Evolutionary conservation across 2,329 filamentous ascomycete genomes (phyloP).

Genomic region (Neofusicoccum sp.): DNA sequence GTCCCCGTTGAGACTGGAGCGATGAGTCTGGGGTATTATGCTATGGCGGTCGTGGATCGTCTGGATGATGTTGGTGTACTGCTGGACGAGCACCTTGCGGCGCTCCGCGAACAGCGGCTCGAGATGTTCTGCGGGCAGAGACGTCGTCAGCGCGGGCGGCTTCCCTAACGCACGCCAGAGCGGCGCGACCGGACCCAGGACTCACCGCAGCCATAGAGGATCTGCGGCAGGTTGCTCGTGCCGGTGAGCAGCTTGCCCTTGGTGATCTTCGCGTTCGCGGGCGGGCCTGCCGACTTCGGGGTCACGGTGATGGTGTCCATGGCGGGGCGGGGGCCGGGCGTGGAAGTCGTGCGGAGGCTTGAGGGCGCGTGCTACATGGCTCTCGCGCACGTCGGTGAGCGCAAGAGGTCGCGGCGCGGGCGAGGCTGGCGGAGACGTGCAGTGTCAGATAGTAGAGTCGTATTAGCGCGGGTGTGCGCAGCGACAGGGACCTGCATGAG

Average conservation of each 20-base stretch:
- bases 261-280: conserved; percentile 33
- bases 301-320: conserved; percentile 42
- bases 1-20: conserved; percentile 49
- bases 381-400: background rate
- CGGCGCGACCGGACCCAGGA: background rate
- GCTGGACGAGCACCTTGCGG: conserved; percentile 68
- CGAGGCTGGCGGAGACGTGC: conserved; percentile 1
- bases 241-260: conserved; percentile 42
- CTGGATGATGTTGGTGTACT: conserved; percentile 72
- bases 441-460: conserved; percentile 18
- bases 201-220: conserved; percentile 47
- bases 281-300: conserved; percentile 38
- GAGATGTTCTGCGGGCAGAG: conserved; percentile 64
- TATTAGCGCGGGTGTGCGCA: conserved; percentile 12
- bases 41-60: conserved; percentile 70
- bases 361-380: conserved; percentile 20
- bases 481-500: conserved; percentile 20
- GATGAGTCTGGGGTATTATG: conserved; percentile 67
- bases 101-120: conserved; percentile 68
- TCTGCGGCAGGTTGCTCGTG: conserved; percentile 42
- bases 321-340: background rate
- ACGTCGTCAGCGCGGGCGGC: conserved; percentile 1
- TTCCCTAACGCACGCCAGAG: background rate
- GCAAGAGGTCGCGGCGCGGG: background rate
- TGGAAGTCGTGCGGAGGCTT: background rate